Evolutionary conservation across 371 early-diverging fungal species (phyloP).

Genomic region (Coemansia sp.): DNA sequence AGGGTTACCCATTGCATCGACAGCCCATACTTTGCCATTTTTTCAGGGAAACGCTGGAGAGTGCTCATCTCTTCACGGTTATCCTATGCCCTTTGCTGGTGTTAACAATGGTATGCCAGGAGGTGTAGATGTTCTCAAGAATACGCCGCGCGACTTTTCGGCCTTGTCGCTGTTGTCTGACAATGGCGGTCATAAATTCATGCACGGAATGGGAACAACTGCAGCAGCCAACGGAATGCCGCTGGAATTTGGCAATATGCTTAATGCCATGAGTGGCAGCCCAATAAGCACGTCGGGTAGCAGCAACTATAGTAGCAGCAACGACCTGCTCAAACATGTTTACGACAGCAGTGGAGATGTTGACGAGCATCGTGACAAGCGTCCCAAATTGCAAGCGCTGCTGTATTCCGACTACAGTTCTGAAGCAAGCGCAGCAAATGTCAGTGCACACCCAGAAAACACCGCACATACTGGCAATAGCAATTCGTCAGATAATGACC

Average conservation of each 20-base stretch:
- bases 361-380: constrained; percentile 28
- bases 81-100: neutral
- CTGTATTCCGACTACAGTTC: neutral
- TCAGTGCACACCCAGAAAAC: too few relatives aligned
- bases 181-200: neutral
- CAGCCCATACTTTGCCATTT: neutral
- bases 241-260: constrained; percentile 3
- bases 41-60: neutral
- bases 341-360: too few relatives aligned
- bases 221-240: neutral
- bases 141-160: constrained; percentile 23
- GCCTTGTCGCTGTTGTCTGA: constrained; percentile 28
- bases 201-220: neutral
- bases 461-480: too few relatives aligned
- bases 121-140: constrained; percentile 3
- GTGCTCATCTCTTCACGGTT: neutral
- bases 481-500: neutral
- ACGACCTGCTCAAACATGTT: neutral
- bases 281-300: constrained; percentile 2
- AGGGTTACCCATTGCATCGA: neutral
- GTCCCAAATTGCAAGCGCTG: constrained; percentile 18
- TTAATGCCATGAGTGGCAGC: neutral
- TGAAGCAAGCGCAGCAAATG: neutral
- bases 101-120: neutral
- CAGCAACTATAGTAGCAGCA: constrained; percentile 6